A percentile compares a stretch with the other conserved stretches of the same genome.
Evolutionary conservation across 179 eudicot genomes (phyloP).

Genomic region (Silene noctiflora): DNA sequence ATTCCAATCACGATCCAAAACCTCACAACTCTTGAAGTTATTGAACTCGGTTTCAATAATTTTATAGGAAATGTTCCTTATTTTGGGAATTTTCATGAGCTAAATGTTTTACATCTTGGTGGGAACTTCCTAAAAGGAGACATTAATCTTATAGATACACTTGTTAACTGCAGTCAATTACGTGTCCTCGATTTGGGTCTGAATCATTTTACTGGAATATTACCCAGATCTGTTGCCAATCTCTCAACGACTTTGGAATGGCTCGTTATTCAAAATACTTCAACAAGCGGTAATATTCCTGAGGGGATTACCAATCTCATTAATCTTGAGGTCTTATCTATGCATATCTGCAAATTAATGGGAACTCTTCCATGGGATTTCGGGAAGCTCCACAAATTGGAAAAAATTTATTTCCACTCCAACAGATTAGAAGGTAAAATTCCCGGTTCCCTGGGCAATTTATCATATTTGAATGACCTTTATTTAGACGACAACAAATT

Average conservation of each 20-base stretch:
- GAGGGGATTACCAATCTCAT: constrained; percentile 7
- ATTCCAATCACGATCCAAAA: constrained; percentile 15
- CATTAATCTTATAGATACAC: constrained; percentile 16
- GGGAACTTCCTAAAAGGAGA: constrained; percentile 17
- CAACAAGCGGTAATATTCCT: background rate
- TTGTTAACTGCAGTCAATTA: constrained; percentile 15
- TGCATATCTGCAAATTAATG: background rate
- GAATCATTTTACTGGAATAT: constrained; percentile 15
- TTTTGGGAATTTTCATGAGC: background rate
- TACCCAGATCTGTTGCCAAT: constrained; percentile 8
- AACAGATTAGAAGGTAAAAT: too few species aligned
- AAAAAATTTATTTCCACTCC: background rate
- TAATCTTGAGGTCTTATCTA: background rate
- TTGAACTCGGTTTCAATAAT: background rate
- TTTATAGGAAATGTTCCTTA: constrained; percentile 22
- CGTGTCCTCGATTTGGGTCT: background rate
- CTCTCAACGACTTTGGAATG: background rate
- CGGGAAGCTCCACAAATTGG: constrained; percentile 8
- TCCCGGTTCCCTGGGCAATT: too few species aligned
- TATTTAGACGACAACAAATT: too few species aligned
- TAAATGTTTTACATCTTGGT: background rate
- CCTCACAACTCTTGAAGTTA: background rate
- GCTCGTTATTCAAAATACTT: background rate
- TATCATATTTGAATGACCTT: too few species aligned
- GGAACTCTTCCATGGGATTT: constrained; percentile 14